Conservation (phyloP, 306 rosid genomes). For the Prunus armeniaca region DNA sequence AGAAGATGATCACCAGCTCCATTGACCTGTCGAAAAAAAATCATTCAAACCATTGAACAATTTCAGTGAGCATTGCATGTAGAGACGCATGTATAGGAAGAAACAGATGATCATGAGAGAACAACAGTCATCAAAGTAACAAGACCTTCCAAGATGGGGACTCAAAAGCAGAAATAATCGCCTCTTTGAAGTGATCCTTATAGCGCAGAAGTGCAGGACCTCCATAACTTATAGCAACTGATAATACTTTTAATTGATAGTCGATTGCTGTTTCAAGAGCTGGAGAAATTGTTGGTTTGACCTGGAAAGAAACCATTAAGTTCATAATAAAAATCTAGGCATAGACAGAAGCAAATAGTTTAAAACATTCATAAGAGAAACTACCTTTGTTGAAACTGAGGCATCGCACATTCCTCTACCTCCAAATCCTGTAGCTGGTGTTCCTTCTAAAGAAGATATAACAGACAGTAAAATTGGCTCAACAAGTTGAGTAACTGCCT, state of each 20-base stretch:
- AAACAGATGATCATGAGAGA: slow-evolving; percentile 10
- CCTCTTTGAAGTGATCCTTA: slow-evolving; percentile 79
- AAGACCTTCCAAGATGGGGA: slow-evolving; percentile 97
- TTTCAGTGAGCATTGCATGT: slow-evolving; percentile 13
- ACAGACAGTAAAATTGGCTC: slow-evolving; percentile 83
- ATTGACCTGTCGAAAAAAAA: slow-evolving; percentile 58
- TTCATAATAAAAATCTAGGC: slow-evolving; percentile 28
- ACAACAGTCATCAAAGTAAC: slow-evolving; percentile 19
- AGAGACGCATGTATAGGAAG: not conserved
- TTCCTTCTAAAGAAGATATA: slow-evolving; percentile 78
- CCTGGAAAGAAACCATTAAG: slow-evolving; percentile 50
- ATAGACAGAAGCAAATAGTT: slow-evolving; percentile 18
- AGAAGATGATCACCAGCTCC: slow-evolving; percentile 98
- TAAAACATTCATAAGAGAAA: slow-evolving; percentile 23
- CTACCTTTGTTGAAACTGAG: slow-evolving; percentile 64
- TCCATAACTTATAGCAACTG: slow-evolving; percentile 86
- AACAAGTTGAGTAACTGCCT: slow-evolving; percentile 73
- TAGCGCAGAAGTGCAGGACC: slow-evolving; percentile 70
- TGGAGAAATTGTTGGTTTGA: slow-evolving; percentile 77
- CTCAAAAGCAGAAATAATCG: slow-evolving; percentile 79
- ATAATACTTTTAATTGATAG: slow-evolving; percentile 82
- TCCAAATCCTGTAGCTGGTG: slow-evolving; percentile 80
- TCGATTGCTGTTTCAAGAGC: slow-evolving; percentile 97
- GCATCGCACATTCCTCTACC: slow-evolving; percentile 60
- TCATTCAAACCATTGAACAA: slow-evolving; percentile 6